Base-by-base conservation (phyloP, 352 stramenopile genomes). In the Globisporangium echinulatum region DNA sequence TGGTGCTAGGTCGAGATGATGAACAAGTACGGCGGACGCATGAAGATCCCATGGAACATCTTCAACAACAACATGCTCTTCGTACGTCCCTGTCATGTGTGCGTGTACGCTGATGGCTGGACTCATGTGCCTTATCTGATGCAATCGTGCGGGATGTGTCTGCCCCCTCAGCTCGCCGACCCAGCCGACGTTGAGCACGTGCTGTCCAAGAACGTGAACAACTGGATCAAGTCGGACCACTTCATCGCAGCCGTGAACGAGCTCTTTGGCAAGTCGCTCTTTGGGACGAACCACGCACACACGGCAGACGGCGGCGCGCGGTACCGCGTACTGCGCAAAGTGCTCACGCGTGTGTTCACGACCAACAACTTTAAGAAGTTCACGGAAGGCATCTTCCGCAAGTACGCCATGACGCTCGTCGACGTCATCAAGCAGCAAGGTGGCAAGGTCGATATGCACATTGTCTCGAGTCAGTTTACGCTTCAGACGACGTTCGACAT, bases 311-410 rank as follows among this genome's bases (percentile, higher is more conserved):
- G 84, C 15, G 82, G 83, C 15, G 70, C 59, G 56, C 72, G 69
- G 43, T 96, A 79, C 81, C 60, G 70, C 9, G 56, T 87, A 1
- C 84, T 94, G 59, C 77, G 86, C 54, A 96, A 96, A 54, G 75
- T 79, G 15, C 79, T 84, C 48, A 87, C 82, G 39, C 88, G 92
- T 52, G 92, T 97, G 40, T 96, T 96, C 49, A 93, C 82, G 39
- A 83, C 69, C 1, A 67, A 55, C 15, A 86, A 85, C 49, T 85
- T 88, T 17, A 71, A 71, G 19, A 56, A 66, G 4, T 82, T 77
- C 54, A 68, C 65, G 1, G 71, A 83, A 56, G 49, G 75, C 62
- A 54, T 84, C 1, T 83, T 88, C 50, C 59, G 61, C 19, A 73
- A 68, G 19, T 74, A 86, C 61, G 71, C 70, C 9, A 38, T 57